Evolutionary conservation across 768 basidiomycete genomes (phyloP), one percentile per base, ranked within the genome.

Genomic region (Panellus pusillus): DNA sequence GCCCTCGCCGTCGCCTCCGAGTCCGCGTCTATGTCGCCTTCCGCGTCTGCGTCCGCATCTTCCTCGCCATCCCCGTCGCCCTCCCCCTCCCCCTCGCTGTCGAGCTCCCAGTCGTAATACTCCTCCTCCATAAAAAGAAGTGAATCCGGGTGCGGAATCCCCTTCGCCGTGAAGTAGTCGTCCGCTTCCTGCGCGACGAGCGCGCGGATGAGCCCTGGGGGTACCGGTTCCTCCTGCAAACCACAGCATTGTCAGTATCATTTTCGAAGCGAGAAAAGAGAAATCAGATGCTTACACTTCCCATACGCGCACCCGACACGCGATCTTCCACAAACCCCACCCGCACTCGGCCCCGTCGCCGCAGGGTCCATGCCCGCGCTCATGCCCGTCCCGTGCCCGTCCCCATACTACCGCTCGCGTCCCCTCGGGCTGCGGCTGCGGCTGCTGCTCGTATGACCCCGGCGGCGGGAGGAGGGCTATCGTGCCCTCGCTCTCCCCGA

Each of bases 81-180:
- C 20, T 52, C 50, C 2, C 31, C 43, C 51, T 27, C 19, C 40
- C 39, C 49, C 15, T 60, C 58, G 18, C 54, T 55, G 41, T 60
- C 59, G 4, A 61, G 59, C 48, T 61, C 59, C 59, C 59, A 61
- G 39, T 61, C 59, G 39, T 61, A 61, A 24, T 61, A 61, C 59
- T 61, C 59, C 32, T 61, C 59, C 17, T 57, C 59, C 59, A 61
- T 56, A n/a, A 61, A 61, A 14, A 57, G 44, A 35, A 54, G 35
- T 11, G 59, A 51, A 28, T 61, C 50, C 19, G 59, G 59, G 15
- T 61, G 59, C 41, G 54, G 55, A 1, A 50, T 37, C 14, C 55
- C 55, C 12, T 31, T 47, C 36, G 54, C 38, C n/a, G 51, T 47
- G 48, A 53, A 61, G 27, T 53, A 61, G 41, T 57, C 55, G 45